A percentile compares a stretch with the other conserved stretches of the same genome.
Conservation (phyloP, 2,329 filamentous ascomycete species). For the Alternaria angustiovoidea region DNA sequence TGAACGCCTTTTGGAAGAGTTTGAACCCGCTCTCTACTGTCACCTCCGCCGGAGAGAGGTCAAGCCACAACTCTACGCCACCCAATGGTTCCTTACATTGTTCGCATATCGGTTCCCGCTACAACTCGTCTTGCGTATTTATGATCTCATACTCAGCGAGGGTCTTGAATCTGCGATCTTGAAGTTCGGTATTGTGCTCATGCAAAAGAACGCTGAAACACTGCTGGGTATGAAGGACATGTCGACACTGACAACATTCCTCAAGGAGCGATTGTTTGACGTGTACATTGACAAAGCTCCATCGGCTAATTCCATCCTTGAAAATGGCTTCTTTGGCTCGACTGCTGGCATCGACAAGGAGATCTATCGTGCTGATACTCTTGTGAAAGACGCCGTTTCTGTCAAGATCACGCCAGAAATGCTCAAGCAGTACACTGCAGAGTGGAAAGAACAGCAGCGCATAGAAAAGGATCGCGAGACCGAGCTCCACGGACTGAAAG, state of each 20-base stretch:
- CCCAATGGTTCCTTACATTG: conserved; percentile 98
- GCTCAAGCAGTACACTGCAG: conserved; percentile 78
- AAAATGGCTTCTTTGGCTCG: conserved; percentile 97
- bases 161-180: conserved; percentile 87
- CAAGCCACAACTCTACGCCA: conserved; percentile 91
- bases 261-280: conserved; percentile 95
- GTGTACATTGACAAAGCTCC: conserved; percentile 96
- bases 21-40: conserved; percentile 93
- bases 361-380: conserved; percentile 90
- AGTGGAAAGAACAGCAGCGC: conserved; percentile 94
- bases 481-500: conserved; percentile 75
- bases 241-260: conserved; percentile 83
- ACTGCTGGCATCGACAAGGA: conserved; percentile 92
- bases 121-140: conserved; percentile 94
- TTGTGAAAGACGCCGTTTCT: conserved; percentile 91
- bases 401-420: conserved; percentile 84
- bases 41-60: conserved; percentile 89
- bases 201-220: conserved; percentile 88
- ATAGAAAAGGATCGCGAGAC: conserved; percentile 81
- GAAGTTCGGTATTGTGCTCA: conserved; percentile 92
- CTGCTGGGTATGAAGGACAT: conserved; percentile 90
- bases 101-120: conserved; percentile 98
- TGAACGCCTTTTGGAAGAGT: conserved; percentile 89
- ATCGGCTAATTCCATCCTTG: conserved; percentile 89
- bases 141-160: conserved; percentile 93